These are phyloP conservation scores for Cladophialophora exuberans DNA, from an alignment of 2,329 filamentous ascomycete genomes.

Conservation along the genomic window DNA sequence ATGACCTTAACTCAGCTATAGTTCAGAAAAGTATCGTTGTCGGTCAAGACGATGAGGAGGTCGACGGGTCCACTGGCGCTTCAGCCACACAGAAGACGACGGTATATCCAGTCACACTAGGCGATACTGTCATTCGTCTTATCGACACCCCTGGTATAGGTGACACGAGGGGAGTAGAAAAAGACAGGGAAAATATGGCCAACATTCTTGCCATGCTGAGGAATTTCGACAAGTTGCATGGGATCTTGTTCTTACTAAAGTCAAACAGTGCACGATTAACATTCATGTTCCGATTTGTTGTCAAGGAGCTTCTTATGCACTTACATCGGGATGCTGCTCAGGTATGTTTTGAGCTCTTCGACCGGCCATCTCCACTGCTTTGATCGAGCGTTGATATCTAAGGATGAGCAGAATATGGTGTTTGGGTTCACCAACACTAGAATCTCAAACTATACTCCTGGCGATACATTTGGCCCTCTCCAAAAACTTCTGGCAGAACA, in stretches of 20 bases:
- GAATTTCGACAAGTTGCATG: conserved; percentile 43
- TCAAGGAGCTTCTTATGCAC: conserved; percentile 46
- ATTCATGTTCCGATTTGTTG: conserved; percentile 45
- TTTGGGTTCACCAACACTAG: conserved; percentile 52
- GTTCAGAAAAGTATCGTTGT: conserved; percentile 38
- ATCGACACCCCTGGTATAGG: conserved; percentile 52
- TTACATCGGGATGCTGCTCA: conserved; percentile 43
- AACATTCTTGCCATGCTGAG: conserved; percentile 43
- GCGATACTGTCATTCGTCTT: conserved; percentile 38
- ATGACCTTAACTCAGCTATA: conserved; percentile 32
- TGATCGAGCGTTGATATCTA: neutral
- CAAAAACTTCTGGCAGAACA: conserved; percentile 38
- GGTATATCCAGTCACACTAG: conserved; percentile 40
- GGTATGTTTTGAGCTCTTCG: neutral
- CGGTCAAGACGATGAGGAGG: conserved; percentile 38
- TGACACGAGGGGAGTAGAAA: conserved; percentile 44
- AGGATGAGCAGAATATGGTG: conserved; percentile 41
- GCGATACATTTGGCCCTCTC: conserved; percentile 45
- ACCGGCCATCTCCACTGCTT: neutral
- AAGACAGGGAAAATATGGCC: conserved; percentile 46
- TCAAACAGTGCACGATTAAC: conserved; percentile 44
- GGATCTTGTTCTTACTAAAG: conserved; percentile 49
- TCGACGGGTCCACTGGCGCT: conserved; percentile 38
- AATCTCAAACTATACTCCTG: conserved; percentile 46
- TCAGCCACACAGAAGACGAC: conserved; percentile 45